These are phyloP conservation scores for Aschersonia sp. DNA, from an alignment of 2,329 filamentous ascomycete genomes.

Conservation along the genomic window DNA sequence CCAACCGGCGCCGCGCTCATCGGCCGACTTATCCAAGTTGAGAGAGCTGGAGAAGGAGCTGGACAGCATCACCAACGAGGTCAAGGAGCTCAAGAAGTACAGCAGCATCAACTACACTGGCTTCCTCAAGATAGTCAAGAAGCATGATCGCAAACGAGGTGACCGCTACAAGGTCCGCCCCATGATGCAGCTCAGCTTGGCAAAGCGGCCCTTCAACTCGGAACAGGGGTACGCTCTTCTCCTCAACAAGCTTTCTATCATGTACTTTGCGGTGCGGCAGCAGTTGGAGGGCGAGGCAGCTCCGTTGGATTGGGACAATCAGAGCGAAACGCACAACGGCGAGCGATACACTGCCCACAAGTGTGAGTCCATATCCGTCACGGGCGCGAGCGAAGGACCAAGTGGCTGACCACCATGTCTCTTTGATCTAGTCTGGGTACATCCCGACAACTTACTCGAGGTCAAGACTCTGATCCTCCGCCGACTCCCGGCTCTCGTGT, in stretches of 20 bases:
- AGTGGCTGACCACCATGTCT: slow-evolving; percentile 1
- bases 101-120: slow-evolving; percentile 95
- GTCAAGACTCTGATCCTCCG: slow-evolving; percentile 93
- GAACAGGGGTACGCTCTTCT: slow-evolving; percentile 79
- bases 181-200: slow-evolving; percentile 77
- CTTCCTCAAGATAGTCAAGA: slow-evolving; percentile 96
- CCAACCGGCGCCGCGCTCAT: slow-evolving; percentile 23
- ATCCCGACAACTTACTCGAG: slow-evolving; percentile 87
- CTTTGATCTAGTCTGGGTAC: slow-evolving; percentile 62
- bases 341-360: slow-evolving; percentile 78
- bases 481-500: slow-evolving; percentile 79
- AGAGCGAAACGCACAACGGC: slow-evolving; percentile 43
- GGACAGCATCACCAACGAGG: slow-evolving; percentile 76
- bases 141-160: slow-evolving; percentile 90
- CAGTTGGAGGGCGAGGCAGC: slow-evolving; percentile 48
- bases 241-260: slow-evolving; percentile 78
- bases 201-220: slow-evolving; percentile 85
- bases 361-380: slow-evolving; percentile 35
- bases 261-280: slow-evolving; percentile 90
- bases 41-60: slow-evolving; percentile 66
- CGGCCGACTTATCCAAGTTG: slow-evolving; percentile 37
- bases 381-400: too few species aligned
- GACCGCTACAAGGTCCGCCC: slow-evolving; percentile 77
- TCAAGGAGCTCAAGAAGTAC: slow-evolving; percentile 88
- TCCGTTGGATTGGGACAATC: slow-evolving; percentile 32